Evolutionary conservation across 179 eudicot species (phyloP).

Genomic region (Sideroxylon spinosum): DNA sequence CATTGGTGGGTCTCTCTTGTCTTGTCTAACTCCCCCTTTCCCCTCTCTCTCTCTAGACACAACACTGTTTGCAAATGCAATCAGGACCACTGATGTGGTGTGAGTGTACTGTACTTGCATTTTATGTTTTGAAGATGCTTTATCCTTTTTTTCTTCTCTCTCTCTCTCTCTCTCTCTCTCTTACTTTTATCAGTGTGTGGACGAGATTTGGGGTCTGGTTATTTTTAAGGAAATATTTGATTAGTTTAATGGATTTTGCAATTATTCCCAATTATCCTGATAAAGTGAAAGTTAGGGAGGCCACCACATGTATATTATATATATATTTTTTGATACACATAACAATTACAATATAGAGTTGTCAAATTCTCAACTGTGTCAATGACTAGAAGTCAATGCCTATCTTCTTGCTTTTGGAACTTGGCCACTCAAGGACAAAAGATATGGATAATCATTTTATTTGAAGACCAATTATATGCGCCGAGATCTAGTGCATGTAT

Average conservation of each 20-base stretch:
- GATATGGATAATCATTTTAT: neutral
- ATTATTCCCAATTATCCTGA: conserved; percentile 13
- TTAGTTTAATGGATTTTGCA: no score
- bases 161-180: no score
- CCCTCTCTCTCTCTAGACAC: neutral
- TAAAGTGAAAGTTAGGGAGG: conserved; percentile 15
- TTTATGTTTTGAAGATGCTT: no score
- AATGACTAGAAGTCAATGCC: conserved; percentile 17
- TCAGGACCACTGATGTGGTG: no score
- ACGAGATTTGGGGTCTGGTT: conserved; percentile 11
- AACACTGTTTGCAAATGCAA: no score
- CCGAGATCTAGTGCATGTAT: neutral
- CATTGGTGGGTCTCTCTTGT: conserved; percentile 31
- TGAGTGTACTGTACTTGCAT: no score
- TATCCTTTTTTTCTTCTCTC: no score
- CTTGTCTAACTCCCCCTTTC: conserved; percentile 13
- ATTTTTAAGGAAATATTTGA: neutral
- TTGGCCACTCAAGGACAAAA: neutral
- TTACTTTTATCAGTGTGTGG: no score
- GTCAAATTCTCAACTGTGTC: conserved; percentile 8
- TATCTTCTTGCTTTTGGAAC: conserved; percentile 17
- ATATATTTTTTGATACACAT: no score
- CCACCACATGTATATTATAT: neutral
- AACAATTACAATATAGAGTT: neutral
- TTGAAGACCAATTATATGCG: no score